These are phyloP conservation scores for Eutrema heterophyllum DNA, from an alignment of 345 rosid species.

Conservation along the genomic window DNA sequence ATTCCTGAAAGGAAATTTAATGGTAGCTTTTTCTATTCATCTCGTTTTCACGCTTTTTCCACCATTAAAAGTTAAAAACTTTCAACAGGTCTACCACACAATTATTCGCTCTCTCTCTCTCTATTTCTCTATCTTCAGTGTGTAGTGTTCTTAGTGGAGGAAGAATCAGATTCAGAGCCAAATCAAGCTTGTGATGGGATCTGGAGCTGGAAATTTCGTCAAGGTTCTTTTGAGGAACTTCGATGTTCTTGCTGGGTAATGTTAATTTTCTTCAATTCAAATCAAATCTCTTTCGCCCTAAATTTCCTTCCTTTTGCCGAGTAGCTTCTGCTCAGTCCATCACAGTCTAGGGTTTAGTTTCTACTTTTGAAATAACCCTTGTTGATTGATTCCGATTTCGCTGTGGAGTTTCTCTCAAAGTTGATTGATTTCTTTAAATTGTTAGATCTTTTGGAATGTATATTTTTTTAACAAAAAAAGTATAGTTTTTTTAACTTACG, in stretches of 20 bases:
- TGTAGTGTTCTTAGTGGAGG: neutral
- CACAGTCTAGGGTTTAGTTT: neutral
- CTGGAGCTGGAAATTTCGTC: slow-evolving; percentile 61
- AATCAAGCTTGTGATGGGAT: slow-evolving; percentile 47
- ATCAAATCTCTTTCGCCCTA: neutral
- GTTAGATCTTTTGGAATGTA: neutral
- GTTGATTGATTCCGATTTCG: neutral
- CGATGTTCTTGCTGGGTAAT: slow-evolving; percentile 91
- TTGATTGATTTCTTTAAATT: neutral
- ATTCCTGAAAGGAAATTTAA: neutral
- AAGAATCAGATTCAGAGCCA: slow-evolving; percentile 7
- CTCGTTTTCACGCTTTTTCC: slow-evolving; percentile 19
- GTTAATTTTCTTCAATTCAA: neutral
- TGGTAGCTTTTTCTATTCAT: neutral
- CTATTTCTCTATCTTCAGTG: neutral
- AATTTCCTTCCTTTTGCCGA: neutral
- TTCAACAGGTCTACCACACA: slow-evolving; percentile 2
- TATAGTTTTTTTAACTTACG: neutral
- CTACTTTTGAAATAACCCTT: neutral
- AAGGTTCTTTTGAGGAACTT: slow-evolving; percentile 70
- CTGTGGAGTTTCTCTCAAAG: neutral
- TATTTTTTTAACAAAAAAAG: too few relatives aligned
- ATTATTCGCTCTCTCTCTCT: slow-evolving; percentile 8
- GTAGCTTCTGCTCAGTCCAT: neutral
- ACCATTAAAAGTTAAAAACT: neutral